A percentile compares a stretch with the other conserved stretches of the same genome.
Conservation (phyloP, 345 rosid species). For the Citropsis articulata region DNA sequence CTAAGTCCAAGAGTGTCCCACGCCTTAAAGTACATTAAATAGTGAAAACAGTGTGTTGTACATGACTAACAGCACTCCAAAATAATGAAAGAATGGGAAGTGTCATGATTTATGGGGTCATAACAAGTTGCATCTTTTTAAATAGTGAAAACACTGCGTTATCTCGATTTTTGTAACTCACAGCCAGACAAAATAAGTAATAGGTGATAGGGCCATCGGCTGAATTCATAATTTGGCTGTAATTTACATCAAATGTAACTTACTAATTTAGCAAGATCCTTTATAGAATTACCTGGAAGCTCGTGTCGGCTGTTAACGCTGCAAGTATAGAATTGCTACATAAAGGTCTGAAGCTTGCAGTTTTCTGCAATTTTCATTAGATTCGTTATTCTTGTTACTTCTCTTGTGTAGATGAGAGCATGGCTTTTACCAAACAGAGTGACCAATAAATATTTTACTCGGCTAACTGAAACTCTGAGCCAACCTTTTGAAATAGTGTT, state of each 20-base stretch:
- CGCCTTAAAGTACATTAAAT: not conserved
- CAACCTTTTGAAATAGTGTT: not conserved
- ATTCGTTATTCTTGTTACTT: not conserved
- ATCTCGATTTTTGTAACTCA: too few relatives aligned
- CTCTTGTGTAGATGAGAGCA: not conserved
- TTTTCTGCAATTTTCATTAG: not conserved
- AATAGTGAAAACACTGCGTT: too few relatives aligned
- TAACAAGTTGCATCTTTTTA: too few relatives aligned
- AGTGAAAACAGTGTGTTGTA: not conserved
- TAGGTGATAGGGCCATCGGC: too few relatives aligned
- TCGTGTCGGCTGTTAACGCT: not conserved
- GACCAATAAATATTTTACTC: not conserved
- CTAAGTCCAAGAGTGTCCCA: constrained; percentile 1
- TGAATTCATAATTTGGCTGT: too few relatives aligned
- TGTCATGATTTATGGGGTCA: too few relatives aligned
- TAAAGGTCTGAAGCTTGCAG: not conserved
- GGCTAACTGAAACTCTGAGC: not conserved
- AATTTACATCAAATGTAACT: too few relatives aligned
- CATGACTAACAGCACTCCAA: not conserved
- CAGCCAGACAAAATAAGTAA: too few relatives aligned
- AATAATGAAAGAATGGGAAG: not conserved
- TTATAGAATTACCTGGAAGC: not conserved
- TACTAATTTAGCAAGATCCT: not conserved
- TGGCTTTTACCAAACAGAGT: not conserved
- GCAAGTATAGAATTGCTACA: not conserved